These are phyloP conservation scores for Fusarium chuoi DNA, from an alignment of 2,329 filamentous ascomycete species.

Conservation along the genomic window DNA sequence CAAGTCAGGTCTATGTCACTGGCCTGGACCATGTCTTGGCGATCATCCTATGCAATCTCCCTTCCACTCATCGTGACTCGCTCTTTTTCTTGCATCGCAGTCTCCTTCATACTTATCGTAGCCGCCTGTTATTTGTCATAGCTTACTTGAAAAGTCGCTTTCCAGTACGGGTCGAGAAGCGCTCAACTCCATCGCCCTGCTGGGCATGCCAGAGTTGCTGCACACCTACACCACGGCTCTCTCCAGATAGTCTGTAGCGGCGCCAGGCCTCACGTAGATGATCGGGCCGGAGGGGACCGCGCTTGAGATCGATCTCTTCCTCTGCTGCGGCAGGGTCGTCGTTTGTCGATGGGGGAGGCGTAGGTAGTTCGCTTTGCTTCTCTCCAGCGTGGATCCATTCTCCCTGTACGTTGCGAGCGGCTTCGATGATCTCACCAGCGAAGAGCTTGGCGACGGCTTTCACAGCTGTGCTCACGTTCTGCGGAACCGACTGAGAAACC, in stretches of 20 bases:
- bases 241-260: constrained; percentile 71
- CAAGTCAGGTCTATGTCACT: background rate
- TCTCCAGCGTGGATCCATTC: constrained; percentile 75
- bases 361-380: constrained; percentile 64
- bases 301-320: constrained; percentile 45
- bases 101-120: background rate
- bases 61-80: background rate
- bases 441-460: constrained; percentile 81
- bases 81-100: background rate
- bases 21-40: constrained; percentile 4
- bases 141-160: constrained; percentile 63
- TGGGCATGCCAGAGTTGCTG: constrained; percentile 71
- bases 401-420: constrained; percentile 74
- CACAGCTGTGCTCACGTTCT: constrained; percentile 79
- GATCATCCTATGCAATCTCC: background rate
- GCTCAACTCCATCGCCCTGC: constrained; percentile 67
- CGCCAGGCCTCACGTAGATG: constrained; percentile 79
- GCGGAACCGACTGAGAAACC: constrained; percentile 80
- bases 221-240: constrained; percentile 71
- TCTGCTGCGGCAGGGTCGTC: constrained; percentile 46
- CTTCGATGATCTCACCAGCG: constrained; percentile 79
- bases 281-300: constrained; percentile 75
- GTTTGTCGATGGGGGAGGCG: constrained; percentile 52
- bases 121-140: background rate
- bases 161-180: constrained; percentile 66